Conservation (phyloP, 2,329 filamentous ascomycete genomes). For the Aspergillus glaucus region DNA sequence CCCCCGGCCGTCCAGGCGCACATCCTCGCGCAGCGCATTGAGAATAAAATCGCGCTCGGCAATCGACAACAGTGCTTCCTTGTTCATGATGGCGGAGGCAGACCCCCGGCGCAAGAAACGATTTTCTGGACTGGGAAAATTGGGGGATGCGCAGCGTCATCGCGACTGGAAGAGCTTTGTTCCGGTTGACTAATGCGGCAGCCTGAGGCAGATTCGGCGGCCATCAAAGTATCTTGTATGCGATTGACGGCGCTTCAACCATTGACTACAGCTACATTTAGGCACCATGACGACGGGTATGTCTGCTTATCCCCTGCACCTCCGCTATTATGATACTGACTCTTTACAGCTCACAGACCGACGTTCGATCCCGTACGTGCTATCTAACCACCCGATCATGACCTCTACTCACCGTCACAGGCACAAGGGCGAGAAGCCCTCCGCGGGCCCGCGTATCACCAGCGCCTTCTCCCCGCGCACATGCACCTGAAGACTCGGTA, state of each 20-base stretch:
- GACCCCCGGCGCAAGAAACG: constrained; percentile 16
- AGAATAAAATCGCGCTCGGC: constrained; percentile 83
- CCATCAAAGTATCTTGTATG: too few relatives aligned
- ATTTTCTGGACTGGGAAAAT: background rate
- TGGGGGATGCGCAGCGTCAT: constrained; percentile 12
- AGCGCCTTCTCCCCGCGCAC: constrained; percentile 88
- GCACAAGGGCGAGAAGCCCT: constrained; percentile 92
- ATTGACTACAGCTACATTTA: too few relatives aligned
- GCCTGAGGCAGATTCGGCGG: constrained; percentile 8
- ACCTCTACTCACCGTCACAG: constrained; percentile 39
- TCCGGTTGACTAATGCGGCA: constrained; percentile 6
- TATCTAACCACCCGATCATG: background rate
- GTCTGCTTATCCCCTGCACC: background rate
- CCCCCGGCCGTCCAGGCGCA: constrained; percentile 76
- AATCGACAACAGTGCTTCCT: constrained; percentile 82
- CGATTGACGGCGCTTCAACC: too few relatives aligned
- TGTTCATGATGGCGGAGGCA: constrained; percentile 61
- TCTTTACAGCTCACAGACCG: constrained; percentile 63
- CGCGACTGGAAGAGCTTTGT: constrained; percentile 6
- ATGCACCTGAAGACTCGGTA: constrained; percentile 84
- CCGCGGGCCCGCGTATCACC: constrained; percentile 89
- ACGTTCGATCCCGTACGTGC: constrained; percentile 83
- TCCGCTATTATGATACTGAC: constrained; percentile 13
- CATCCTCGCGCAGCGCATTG: constrained; percentile 71
- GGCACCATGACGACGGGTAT: constrained; percentile 39